Evolutionary conservation across 2,329 filamentous ascomycete species (phyloP).

Genomic region (Cytospora paraplurivora): DNA sequence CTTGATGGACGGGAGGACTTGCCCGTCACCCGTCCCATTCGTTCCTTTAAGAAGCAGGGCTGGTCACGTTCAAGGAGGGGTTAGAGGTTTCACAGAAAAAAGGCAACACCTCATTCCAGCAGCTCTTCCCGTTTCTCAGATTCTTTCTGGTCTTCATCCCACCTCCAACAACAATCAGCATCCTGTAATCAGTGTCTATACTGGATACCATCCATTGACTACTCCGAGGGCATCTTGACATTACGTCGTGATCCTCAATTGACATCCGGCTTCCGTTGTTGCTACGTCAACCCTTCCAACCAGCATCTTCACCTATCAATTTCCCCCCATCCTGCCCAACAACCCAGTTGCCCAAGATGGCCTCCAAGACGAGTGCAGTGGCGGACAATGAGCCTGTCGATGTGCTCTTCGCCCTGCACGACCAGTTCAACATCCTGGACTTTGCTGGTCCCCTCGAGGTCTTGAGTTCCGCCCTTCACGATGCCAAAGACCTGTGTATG

Average conservation of each 20-base stretch:
- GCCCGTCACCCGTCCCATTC: not conserved
- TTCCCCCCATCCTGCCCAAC: not conserved
- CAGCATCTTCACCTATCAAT: constrained; percentile 5
- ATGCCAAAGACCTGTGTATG: constrained; percentile 56
- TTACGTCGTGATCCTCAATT: constrained; percentile 23
- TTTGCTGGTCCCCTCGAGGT: constrained; percentile 58
- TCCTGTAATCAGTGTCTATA: constrained; percentile 3
- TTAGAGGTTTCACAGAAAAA: constrained; percentile 9
- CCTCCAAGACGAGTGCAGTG: constrained; percentile 60
- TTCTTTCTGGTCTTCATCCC: not conserved
- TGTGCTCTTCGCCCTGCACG: constrained; percentile 62
- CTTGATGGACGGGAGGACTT: constrained; percentile 2
- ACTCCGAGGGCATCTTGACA: constrained; percentile 15
- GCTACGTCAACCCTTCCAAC: constrained; percentile 18
- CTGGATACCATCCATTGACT: constrained; percentile 11
- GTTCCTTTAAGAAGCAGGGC: constrained; percentile 14
- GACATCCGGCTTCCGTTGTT: not conserved
- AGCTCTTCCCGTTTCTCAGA: constrained; percentile 3
- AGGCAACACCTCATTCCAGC: constrained; percentile 12
- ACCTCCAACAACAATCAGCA: constrained; percentile 4
- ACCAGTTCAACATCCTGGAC: constrained; percentile 62
- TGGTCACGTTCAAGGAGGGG: constrained; percentile 23
- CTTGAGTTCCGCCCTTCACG: constrained; percentile 53
- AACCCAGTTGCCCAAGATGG: constrained; percentile 51
- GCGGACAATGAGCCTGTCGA: constrained; percentile 59